Evolutionary conservation across 352 stramenopile genomes (phyloP), one percentile per base, ranked within the genome.

Genomic region (Phytophthora ohioensis): DNA sequence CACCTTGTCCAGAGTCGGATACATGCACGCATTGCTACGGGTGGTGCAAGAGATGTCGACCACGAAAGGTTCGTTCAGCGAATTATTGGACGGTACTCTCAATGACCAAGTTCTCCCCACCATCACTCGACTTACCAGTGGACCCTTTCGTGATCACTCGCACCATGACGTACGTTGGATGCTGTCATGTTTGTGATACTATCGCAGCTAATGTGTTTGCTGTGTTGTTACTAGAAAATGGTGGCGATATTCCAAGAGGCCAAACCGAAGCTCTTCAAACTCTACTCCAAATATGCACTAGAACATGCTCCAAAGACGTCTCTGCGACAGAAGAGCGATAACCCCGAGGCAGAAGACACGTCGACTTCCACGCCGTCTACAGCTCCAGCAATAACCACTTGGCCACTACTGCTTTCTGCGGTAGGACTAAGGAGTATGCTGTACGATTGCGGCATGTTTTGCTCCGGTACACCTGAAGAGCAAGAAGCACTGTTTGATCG

Each of bases 391-490:
- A 31, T 67, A 17, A 74, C 70, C 0, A 84, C 77, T 17, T 91
- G 81, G 81, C 82, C 82, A 34, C 64, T 79, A 36, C 65, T 92
- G 36, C 76, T 91, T 6, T 84, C 71, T 5, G 76, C 73, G 0
- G 30, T 64, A 13, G 80, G 69, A 11, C 71, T 92, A 53, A 91
- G 81, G 54, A 82, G 68, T 46, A 82, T 95, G 82, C 53, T 94
- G 9, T 91, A 90, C 61, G 85, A 95, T 60, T 89, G 81, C 48
- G 87, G 88, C 9, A 82, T 95, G 55, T 93, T 95, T 59, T 93
- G 84, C 46, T 78, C 77, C 4, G 85, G 87, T 9, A 85, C 91
- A 47, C 63, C 72, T 5, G 75, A 81, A 34, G 49, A 78, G 3
- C 87, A 94, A 54, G 80, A 90, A 34, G 64, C 57, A 6, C 60